These are phyloP conservation scores for Paramecium biaurelia DNA, from an alignment of 73 alveolate genomes.

Conservation along the genomic window DNA sequence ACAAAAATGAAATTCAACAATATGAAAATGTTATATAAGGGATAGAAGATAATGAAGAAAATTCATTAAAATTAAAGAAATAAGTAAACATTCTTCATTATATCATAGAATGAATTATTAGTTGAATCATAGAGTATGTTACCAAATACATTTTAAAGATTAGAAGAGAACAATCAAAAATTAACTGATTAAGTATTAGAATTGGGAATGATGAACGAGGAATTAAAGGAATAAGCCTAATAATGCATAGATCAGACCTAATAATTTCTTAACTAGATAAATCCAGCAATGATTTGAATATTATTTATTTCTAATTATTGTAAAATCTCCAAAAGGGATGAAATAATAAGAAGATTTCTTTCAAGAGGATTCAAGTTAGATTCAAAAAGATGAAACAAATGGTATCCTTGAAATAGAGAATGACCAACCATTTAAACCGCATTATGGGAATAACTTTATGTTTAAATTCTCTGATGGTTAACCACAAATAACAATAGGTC, in stretches of 20 bases:
- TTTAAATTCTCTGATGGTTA: not conserved
- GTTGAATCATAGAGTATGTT: not conserved
- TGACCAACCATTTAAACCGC: constrained; percentile 7
- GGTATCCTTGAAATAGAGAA: not conserved
- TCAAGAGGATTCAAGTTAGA: not conserved
- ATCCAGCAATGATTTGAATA: constrained; percentile 13
- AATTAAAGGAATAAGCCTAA: not conserved
- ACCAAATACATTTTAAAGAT: not conserved
- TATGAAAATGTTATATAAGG: not conserved
- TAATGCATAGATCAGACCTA: not conserved
- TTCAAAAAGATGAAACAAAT: not conserved
- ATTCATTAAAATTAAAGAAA: not conserved
- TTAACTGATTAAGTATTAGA: not conserved
- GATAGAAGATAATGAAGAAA: not conserved
- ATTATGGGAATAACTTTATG: constrained; percentile 13
- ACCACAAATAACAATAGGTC: constrained; percentile 37
- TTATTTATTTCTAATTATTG: not conserved
- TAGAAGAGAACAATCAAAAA: not conserved
- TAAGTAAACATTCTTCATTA: not conserved
- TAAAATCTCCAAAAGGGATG: not conserved
- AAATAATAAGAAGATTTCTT: not conserved
- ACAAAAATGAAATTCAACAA: not conserved
- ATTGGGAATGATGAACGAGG: not conserved
- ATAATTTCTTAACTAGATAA: not conserved
- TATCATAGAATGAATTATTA: not conserved